phyloP scores from a whole-genome alignment of 129 eudicot genomes.

The Ambrosia artemisiifolia region DNA sequence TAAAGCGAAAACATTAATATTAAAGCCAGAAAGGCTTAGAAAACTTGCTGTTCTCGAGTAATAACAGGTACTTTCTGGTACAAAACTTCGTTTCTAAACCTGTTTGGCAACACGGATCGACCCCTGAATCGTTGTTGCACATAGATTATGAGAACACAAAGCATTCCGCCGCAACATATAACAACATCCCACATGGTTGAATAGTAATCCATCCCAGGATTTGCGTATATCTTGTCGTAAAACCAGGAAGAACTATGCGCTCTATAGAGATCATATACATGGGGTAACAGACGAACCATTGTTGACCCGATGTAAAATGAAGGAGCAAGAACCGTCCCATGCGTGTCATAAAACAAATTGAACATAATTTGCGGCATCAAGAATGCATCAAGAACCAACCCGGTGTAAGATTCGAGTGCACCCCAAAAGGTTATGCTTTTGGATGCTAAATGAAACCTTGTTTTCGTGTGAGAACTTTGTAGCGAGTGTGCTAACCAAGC shows the following conservation, averaged over 20 bases:
- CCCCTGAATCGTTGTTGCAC: slow-evolving; percentile 82
- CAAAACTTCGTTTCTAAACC: slow-evolving; percentile 36
- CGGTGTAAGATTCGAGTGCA: slow-evolving; percentile 63
- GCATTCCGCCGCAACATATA: slow-evolving; percentile 45
- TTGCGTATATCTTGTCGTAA: slow-evolving; percentile 64
- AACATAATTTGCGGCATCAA: slow-evolving; percentile 79
- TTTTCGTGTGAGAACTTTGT: slow-evolving; percentile 26
- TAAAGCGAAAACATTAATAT: slow-evolving; percentile 8
- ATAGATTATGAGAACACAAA: slow-evolving; percentile 46
- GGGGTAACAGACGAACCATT: slow-evolving; percentile 74
- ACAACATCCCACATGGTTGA: slow-evolving; percentile 72
- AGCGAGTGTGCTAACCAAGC: slow-evolving; percentile 55
- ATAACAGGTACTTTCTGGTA: slow-evolving; percentile 71
- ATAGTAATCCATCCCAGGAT: slow-evolving; percentile 75
- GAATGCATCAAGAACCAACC: slow-evolving; percentile 68
- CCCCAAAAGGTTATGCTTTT: slow-evolving; percentile 50
- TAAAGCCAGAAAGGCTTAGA: slow-evolving; percentile 3
- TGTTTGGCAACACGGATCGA: slow-evolving; percentile 58
- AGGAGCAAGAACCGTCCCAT: slow-evolving; percentile 54
- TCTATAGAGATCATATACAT: slow-evolving; percentile 76
- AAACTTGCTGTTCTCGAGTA: slow-evolving; percentile 20
- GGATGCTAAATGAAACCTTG: background rate
- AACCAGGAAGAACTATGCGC: slow-evolving; percentile 52
- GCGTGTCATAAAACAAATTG: slow-evolving; percentile 51
- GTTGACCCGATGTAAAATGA: slow-evolving; percentile 71